Evolutionary conservation across 768 basidiomycete species (phyloP), one percentile per base, ranked within the genome.

Genomic region (Podaxis carcinomalis): DNA sequence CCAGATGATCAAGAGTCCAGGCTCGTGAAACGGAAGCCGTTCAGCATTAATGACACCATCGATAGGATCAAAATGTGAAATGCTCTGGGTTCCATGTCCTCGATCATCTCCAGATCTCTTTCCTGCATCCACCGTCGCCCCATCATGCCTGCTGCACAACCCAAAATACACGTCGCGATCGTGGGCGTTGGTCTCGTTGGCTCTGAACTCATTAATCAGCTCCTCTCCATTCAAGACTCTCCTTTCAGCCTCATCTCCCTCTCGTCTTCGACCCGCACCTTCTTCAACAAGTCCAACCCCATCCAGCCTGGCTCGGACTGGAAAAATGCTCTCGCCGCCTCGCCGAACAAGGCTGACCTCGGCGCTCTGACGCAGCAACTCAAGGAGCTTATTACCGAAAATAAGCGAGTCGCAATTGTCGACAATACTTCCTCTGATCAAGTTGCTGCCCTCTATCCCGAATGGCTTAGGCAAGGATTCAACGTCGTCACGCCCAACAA

Each of bases 401-500:
- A 80, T 66, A 72, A 80, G 58, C 75, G 77, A 51, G 83, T 83
- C 46, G 88, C 87, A 2, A 80, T 97, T 47, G 89, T 99, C 61
- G 97, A 99, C 74, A 96, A 95, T 72, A 98, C 97, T 0, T 90
- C 94, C 0, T 89, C 91, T 36, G 89, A 93, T 40, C 80, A 78
- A 13, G 84, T 98, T 19, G 95, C 96, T 1, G 77, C 78, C 23
- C 68, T 88, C 56, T 99, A 98, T 73, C 93, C 97, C 0, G 74
- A 76, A 39, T 90, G 95, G 76, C 75, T 98, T 47, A 76, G 77
- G 53, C 82, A 82, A 3, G 95, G 95, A 2, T 83, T 98, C 62
- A 83, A 88, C 69, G 85, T 99, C 67, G 86, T 96, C 50, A 99
- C 97, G 1, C 96, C 97, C 14, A 99, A 98, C 81, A 99, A 99